Conservation (phyloP, 768 basidiomycete species). For the Hirschioporus abietinus region DNA sequence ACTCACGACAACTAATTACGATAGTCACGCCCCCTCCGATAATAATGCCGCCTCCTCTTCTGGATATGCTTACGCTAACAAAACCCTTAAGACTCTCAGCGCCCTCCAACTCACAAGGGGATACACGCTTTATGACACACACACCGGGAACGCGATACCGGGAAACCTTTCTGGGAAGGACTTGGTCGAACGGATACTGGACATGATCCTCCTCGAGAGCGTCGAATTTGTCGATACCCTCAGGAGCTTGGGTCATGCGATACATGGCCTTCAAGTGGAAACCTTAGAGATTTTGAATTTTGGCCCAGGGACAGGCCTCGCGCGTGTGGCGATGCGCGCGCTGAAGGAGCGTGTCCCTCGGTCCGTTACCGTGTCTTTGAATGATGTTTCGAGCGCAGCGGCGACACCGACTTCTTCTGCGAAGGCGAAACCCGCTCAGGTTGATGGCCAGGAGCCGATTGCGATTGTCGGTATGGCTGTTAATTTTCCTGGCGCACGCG, state of each 20-base stretch:
- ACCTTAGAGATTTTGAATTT: neutral
- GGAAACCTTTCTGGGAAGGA: neutral
- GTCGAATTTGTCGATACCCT: neutral
- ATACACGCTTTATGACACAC: neutral
- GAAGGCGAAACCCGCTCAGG: neutral
- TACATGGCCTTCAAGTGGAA: neutral
- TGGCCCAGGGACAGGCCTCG: neutral
- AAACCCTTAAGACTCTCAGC: neutral
- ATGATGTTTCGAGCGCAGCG: neutral
- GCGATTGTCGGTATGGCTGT: slow-evolving; percentile 73
- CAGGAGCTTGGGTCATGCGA: neutral
- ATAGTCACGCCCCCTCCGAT: neutral
- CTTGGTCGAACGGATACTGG: neutral
- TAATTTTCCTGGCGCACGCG: slow-evolving; percentile 46
- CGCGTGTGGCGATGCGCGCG: neutral
- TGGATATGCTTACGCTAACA: neutral
- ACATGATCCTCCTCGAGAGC: neutral
- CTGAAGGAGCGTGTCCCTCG: neutral
- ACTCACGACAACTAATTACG: neutral
- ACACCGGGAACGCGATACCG: neutral
- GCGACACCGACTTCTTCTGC: neutral
- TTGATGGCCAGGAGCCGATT: slow-evolving; percentile 39
- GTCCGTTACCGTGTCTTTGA: neutral
- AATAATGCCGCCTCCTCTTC: neutral
- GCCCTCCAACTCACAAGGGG: neutral